A percentile compares a stretch with the other conserved stretches of the same genome.
phyloP scores from a whole-genome alignment of 1,284 basidiomycete genomes.

The Rhodotorula sp. region DNA sequence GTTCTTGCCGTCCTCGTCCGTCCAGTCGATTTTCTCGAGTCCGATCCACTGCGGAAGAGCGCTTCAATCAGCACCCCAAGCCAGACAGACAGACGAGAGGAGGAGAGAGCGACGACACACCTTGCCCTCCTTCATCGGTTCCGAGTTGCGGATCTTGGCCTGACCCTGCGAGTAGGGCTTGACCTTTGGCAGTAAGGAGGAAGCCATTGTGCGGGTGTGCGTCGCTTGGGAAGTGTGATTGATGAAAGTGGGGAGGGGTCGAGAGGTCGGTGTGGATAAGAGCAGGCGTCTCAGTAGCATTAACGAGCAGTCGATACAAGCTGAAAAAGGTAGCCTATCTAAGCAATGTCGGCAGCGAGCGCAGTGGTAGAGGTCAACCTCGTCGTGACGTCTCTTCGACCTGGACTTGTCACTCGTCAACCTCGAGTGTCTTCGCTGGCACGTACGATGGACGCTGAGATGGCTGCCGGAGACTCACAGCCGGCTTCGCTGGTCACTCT shows the following conservation, averaged over 20 bases:
- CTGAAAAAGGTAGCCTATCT: not conserved
- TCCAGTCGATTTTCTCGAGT: conserved; percentile 27
- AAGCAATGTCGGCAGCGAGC: not conserved
- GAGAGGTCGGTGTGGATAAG: not conserved
- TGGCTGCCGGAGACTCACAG: too few species aligned
- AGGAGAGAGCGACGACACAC: not conserved
- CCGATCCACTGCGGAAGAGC: conserved; percentile 1
- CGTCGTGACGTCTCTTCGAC: not conserved
- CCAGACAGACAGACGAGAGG: not conserved
- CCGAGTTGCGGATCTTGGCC: conserved; percentile 15
- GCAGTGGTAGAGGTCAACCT: not conserved
- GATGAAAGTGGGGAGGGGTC: not conserved
- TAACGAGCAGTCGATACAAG: too few species aligned
- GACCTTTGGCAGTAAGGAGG: conserved; percentile 3
- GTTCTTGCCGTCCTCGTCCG: conserved; percentile 51
- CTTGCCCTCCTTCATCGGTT: conserved; percentile 25
- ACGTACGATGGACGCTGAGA: not conserved
- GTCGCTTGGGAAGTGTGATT: not conserved
- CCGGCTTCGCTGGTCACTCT: not conserved
- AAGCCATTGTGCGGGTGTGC: not conserved
- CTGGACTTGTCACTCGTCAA: too few species aligned
- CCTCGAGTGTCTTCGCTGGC: too few species aligned
- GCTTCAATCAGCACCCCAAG: not conserved
- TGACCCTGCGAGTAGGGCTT: conserved; percentile 12
- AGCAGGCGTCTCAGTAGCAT: too few species aligned